These are phyloP conservation scores for Irineochytrium annulatum DNA, from an alignment of 192 early-diverging fungal genomes.

Conservation along the genomic window DNA sequence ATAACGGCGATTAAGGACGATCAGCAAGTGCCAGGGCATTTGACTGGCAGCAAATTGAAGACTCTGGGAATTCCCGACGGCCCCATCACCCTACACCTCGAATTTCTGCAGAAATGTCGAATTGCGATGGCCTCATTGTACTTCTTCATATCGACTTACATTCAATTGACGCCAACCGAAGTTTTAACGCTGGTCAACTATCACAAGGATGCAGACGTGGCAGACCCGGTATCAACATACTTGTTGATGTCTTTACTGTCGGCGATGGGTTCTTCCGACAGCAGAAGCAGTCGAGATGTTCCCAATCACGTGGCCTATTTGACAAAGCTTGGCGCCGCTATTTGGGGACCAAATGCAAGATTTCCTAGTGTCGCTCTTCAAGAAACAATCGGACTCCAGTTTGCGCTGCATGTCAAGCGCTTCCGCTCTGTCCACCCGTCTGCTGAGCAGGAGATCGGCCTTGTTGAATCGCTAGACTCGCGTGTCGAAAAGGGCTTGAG, in stretches of 20 bases:
- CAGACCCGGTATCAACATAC: slow-evolving; percentile 11
- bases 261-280: too few relatives aligned
- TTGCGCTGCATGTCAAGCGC: slow-evolving; percentile 14
- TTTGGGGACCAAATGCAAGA: background rate
- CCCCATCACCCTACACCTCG: background rate
- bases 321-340: background rate
- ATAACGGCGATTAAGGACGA: slow-evolving; percentile 15
- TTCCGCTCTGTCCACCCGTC: background rate
- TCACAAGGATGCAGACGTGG: background rate
- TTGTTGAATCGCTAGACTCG: slow-evolving; percentile 9
- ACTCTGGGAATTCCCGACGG: background rate
- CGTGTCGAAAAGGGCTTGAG: background rate
- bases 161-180: slow-evolving; percentile 7
- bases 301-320: slow-evolving; percentile 4
- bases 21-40: background rate
- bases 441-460: slow-evolving; percentile 11
- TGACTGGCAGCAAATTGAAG: slow-evolving; percentile 19
- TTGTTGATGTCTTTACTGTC: background rate
- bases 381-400: slow-evolving; percentile 14
- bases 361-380: slow-evolving; percentile 13
- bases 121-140: slow-evolving; percentile 1
- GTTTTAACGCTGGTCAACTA: too few relatives aligned
- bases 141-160: background rate
- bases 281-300: too few relatives aligned
- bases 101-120: background rate